A percentile compares a stretch with the other conserved stretches of the same genome.
phyloP scores from a whole-genome alignment of 2,329 filamentous ascomycete species.

The Colletotrichum sp. region DNA sequence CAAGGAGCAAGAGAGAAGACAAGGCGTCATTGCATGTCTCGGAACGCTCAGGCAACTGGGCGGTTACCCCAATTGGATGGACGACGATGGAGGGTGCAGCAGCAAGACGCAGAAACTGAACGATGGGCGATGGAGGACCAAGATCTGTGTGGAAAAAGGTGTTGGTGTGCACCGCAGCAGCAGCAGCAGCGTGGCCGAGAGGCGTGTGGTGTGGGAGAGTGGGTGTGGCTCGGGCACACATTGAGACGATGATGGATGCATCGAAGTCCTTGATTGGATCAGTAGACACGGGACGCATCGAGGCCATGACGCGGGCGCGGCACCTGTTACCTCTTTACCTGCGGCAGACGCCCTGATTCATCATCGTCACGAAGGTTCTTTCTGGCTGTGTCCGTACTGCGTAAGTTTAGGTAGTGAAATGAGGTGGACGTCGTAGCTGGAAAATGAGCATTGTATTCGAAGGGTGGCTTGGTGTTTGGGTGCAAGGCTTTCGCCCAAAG shows the following conservation, averaged over 20 bases:
- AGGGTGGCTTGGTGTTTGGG: neutral
- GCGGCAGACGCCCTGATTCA: neutral
- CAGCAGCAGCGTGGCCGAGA: neutral
- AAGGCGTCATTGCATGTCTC: conserved; percentile 16
- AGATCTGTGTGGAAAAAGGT: neutral
- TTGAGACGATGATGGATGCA: neutral
- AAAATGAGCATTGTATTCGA: neutral
- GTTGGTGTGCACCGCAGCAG: neutral
- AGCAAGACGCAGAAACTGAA: neutral
- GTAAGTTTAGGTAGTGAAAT: neutral
- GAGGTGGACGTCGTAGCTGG: neutral
- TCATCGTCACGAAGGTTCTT: neutral
- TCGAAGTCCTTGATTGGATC: conserved; percentile 5
- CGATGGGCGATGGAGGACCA: neutral
- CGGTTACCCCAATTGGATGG: neutral
- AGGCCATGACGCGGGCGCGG: neutral
- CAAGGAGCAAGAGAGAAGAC: conserved; percentile 3
- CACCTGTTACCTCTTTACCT: neutral
- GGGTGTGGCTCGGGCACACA: conserved; percentile 3
- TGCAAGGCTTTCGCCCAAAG: neutral
- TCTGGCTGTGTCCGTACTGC: neutral
- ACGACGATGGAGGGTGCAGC: neutral
- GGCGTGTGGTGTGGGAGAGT: neutral
- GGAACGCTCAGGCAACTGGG: neutral
- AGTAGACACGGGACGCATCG: neutral